These are phyloP conservation scores for Phytophthora megakarya DNA, from an alignment of 352 stramenopile genomes.

Conservation along the genomic window DNA sequence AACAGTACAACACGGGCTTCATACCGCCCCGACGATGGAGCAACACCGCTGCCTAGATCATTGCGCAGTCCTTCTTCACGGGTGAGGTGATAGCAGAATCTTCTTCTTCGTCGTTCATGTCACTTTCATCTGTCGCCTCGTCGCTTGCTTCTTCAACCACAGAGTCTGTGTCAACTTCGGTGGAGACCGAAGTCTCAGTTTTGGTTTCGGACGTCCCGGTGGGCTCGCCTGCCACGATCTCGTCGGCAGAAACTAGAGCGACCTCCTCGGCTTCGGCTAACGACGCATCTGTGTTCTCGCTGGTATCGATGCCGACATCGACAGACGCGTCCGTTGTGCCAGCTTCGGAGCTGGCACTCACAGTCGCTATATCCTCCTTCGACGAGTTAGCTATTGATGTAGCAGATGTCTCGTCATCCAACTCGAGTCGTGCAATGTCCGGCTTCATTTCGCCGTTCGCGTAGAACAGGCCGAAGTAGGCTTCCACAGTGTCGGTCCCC, in stretches of 20 bases:
- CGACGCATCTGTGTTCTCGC: constrained; percentile 1
- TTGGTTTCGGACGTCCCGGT: background rate
- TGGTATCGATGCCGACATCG: background rate
- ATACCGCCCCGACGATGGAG: background rate
- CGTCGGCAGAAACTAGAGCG: background rate
- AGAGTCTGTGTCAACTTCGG: constrained; percentile 1
- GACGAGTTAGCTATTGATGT: background rate
- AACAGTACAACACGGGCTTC: constrained; percentile 4
- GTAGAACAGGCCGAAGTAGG: constrained; percentile 61
- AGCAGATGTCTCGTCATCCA: constrained; percentile 1
- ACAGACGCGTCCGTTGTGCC: background rate
- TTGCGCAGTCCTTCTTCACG: constrained; percentile 6
- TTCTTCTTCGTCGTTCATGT: background rate
- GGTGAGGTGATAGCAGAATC: background rate
- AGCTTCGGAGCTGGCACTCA: background rate
- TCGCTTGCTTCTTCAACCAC: constrained; percentile 1
- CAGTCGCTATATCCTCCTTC: background rate
- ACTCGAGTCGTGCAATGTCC: constrained; percentile 7
- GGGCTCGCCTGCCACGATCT: background rate
- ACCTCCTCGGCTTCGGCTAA: background rate
- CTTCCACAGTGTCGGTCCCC: constrained; percentile 50
- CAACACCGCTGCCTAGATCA: constrained; percentile 5
- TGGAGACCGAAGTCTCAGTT: background rate
- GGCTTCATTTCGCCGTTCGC: constrained; percentile 52
- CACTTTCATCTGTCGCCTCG: background rate